Evolutionary conservation across 495 filamentous ascomycete species (phyloP), one percentile per base, ranked within the genome.

Genomic region (Xylaria acuta): DNA sequence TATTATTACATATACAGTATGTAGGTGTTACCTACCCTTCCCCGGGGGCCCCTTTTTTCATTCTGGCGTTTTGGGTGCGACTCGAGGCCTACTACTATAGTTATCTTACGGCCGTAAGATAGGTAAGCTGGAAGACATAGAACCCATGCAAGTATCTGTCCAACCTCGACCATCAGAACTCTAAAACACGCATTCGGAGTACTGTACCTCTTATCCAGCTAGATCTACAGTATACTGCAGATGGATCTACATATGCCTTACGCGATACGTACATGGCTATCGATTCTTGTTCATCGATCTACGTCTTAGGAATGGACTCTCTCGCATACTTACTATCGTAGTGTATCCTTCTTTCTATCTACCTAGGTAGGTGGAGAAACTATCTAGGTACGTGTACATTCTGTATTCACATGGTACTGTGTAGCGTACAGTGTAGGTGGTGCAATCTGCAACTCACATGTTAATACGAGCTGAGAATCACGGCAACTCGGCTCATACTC

Each of bases 161-260:
- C 54, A 36, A 36, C 16, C 30, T 20, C 34, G 34, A 60, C 30
- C 8, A 20, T 30, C 22, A 32, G 40, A 27, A 0, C 22, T 65
- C 25, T 3, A 54, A 30, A 11, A 12, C 53, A 32, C 14, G 14
- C n/a, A n/a, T n/a, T 27, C 14, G 9, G 27, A 56, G 25, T 18
- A 16, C 14, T n/a, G n/a, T n/a, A n/a, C n/a, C n/a, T n/a, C 38
- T 45, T 38, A 43, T 64, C 12, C 18, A 40, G 36, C 3, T 38
- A 38, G 60, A 40, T 41, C 38, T 45, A 20, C 38, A 25, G n/a
- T 2, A 1, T 65, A 65, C 41, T 49, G 63, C 36, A 65, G 63
- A n/a, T n/a, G n/a, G n/a, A 65, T 65, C 63, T 65, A 25, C 64
- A 51, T 32, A 43, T 36, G 20, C 20, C 12, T 49, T 66, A 66